Evolutionary conservation across 768 basidiomycete species (phyloP).

Genomic region (Pisolithus orientalis): DNA sequence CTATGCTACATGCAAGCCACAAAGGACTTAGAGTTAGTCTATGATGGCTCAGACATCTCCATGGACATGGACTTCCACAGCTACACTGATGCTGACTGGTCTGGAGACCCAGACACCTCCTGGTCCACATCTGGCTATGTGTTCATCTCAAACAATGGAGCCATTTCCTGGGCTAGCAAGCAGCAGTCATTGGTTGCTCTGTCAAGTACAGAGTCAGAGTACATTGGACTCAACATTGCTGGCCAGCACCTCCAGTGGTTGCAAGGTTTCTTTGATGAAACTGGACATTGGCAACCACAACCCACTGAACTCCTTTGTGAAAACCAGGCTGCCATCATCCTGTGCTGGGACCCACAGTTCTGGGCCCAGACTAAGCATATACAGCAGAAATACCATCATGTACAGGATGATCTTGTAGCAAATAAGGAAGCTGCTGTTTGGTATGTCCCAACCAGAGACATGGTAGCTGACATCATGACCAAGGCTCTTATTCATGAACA

Average conservation of each 20-base stretch:
- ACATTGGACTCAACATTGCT: constrained; percentile 22
- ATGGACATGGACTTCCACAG: constrained; percentile 3
- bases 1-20: constrained; percentile 9
- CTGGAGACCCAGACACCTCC: constrained; percentile 6
- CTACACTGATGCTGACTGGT: constrained; percentile 13
- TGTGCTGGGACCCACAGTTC: constrained; percentile 2
- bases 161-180: constrained; percentile 29
- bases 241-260: constrained; percentile 10
- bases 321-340: constrained; percentile 15
- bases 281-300: not conserved
- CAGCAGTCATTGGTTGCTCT: constrained; percentile 25
- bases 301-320: constrained; percentile 9
- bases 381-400: constrained; percentile 17
- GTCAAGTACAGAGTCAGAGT: constrained; percentile 32
- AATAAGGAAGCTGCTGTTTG: constrained; percentile 7
- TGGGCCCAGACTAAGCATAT: constrained; percentile 25
- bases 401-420: constrained; percentile 5
- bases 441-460: constrained; percentile 15
- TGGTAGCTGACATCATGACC: constrained; percentile 15
- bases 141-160: constrained; percentile 20
- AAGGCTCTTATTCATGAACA: constrained; percentile 4
- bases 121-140: constrained; percentile 15
- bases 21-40: not conserved
- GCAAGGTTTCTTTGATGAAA: constrained; percentile 7
- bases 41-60: not conserved